Conservation (phyloP, 2,329 filamentous ascomycete genomes). For the Zarea fungicola region DNA sequence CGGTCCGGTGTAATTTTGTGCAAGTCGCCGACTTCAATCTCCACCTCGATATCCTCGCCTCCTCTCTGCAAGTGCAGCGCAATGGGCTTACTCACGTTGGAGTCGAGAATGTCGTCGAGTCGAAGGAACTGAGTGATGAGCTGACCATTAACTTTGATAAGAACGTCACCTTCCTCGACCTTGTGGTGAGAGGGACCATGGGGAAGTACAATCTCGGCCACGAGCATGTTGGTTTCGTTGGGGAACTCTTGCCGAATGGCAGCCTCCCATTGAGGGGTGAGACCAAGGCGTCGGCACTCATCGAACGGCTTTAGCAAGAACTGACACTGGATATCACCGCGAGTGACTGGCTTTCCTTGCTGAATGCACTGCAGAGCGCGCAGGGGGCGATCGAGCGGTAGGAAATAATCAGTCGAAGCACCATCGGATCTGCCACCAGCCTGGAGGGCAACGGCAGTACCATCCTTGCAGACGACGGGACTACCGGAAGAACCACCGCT, state of each 20-base stretch:
- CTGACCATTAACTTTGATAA: conserved; percentile 90
- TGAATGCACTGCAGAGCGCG: conserved; percentile 84
- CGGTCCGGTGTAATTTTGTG: conserved; percentile 94
- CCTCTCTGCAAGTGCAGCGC: conserved; percentile 81
- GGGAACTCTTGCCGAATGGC: conserved; percentile 79
- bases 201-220: conserved; percentile 90
- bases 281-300: conserved; percentile 83
- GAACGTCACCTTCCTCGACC: conserved; percentile 88
- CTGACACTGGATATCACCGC: conserved; percentile 96
- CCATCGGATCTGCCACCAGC: conserved; percentile 91
- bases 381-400: conserved; percentile 84
- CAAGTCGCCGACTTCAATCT: conserved; percentile 80
- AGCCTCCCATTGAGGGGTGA: conserved; percentile 81
- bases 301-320: conserved; percentile 97
- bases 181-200: conserved; percentile 82
- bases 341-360: conserved; percentile 66
- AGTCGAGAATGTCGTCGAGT: conserved; percentile 87
- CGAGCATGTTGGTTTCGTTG: conserved; percentile 92
- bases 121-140: conserved; percentile 89
- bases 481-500: conserved; percentile 97
- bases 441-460: conserved; percentile 85
- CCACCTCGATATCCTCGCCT: conserved; percentile 78
- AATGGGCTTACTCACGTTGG: conserved; percentile 73
- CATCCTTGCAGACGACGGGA: conserved; percentile 94
- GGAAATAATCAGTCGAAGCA: conserved; percentile 94